Conservation (phyloP, 2,329 filamentous ascomycete genomes). For the Fusarium burgessii region DNA sequence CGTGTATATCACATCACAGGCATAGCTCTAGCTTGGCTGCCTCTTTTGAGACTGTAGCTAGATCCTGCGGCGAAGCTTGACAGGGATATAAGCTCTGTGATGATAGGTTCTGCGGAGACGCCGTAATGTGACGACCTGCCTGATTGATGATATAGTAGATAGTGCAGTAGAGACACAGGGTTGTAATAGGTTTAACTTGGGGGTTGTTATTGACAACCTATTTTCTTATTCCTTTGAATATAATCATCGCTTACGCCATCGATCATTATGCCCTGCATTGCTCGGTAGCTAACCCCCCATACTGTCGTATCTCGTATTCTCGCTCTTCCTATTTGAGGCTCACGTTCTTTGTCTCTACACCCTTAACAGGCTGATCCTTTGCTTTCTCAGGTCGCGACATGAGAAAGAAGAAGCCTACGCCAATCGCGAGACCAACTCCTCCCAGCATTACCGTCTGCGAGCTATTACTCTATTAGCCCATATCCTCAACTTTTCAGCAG, state of each 20-base stretch:
- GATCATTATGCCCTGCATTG: background rate
- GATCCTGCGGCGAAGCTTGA: background rate
- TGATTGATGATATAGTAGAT: background rate
- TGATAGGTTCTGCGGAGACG: slow-evolving; percentile 13
- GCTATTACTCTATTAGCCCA: slow-evolving; percentile 3
- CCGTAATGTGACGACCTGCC: slow-evolving; percentile 1
- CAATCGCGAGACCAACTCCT: slow-evolving; percentile 33
- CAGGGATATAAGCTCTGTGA: background rate
- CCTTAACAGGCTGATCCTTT: slow-evolving; percentile 16
- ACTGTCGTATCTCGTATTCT: background rate
- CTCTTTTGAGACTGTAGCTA: slow-evolving; percentile 27
- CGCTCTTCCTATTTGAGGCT: background rate
- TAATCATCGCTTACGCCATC: slow-evolving; percentile 34
- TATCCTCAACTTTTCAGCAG: background rate
- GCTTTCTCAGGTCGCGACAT: slow-evolving; percentile 15
- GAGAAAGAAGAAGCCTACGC: slow-evolving; percentile 32
- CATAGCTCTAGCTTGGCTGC: slow-evolving; percentile 26
- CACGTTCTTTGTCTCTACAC: background rate
- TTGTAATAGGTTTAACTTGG: background rate
- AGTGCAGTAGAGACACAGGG: background rate
- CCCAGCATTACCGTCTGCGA: slow-evolving; percentile 16
- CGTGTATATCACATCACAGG: slow-evolving; percentile 8
- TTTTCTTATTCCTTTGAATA: background rate
- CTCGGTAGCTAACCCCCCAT: background rate
- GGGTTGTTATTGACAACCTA: background rate